phyloP scores from a whole-genome alignment of 192 early-diverging fungal species.

The Coemansia sp. region DNA sequence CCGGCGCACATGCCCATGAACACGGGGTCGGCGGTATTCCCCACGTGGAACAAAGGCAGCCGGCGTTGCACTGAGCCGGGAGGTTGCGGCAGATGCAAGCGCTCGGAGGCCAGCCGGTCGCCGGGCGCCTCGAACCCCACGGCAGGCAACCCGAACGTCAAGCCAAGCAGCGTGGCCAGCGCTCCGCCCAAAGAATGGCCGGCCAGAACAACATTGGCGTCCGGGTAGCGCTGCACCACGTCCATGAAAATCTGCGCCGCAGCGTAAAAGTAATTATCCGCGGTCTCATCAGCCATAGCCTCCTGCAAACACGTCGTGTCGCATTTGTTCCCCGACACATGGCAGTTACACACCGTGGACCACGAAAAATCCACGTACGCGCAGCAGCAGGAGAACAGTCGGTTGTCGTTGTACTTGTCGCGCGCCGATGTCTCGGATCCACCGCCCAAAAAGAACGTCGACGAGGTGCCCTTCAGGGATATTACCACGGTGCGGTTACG shows the following conservation, averaged over 20 bases:
- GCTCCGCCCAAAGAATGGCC: constrained; percentile 88
- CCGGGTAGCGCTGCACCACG: constrained; percentile 63
- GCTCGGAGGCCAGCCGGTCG: constrained; percentile 69
- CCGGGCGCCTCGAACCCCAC: constrained; percentile 84
- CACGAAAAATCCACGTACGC: constrained; percentile 78
- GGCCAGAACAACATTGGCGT: constrained; percentile 70
- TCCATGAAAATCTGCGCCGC: constrained; percentile 66
- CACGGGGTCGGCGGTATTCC: constrained; percentile 88
- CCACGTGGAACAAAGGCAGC: constrained; percentile 87
- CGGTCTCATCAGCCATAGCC: constrained; percentile 57
- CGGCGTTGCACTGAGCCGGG: constrained; percentile 53
- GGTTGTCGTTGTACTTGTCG: constrained; percentile 88
- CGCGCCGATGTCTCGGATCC: constrained; percentile 67
- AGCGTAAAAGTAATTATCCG: constrained; percentile 50
- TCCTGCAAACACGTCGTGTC: constrained; percentile 60
- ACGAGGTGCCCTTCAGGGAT: constrained; percentile 84
- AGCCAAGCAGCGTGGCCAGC: constrained; percentile 68
- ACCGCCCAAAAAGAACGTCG: constrained; percentile 61
- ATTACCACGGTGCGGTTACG: constrained; percentile 70
- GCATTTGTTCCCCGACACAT: constrained; percentile 57
- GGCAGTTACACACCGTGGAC: constrained; percentile 84
- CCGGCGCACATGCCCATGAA: constrained; percentile 83
- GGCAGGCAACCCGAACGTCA: constrained; percentile 81
- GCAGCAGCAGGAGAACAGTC: constrained; percentile 96
- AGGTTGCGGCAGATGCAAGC: constrained; percentile 75